These are phyloP conservation scores for Zea luxurians DNA, from an alignment of 176 grass and related monocot genomes.

Conservation along the genomic window DNA sequence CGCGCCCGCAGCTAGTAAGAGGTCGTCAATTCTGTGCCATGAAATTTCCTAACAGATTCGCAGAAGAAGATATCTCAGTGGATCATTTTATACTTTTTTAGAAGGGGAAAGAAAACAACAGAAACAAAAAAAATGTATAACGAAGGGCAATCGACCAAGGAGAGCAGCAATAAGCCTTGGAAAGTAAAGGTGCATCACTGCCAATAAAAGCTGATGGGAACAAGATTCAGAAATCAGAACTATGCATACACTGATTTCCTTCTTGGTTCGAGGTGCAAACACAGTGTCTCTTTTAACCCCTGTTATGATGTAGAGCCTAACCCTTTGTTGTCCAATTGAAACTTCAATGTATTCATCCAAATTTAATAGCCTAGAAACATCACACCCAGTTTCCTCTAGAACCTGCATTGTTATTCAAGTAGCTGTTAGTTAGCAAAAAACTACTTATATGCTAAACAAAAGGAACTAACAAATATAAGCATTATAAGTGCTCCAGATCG, in stretches of 20 bases:
- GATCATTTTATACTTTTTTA: conserved; percentile 19
- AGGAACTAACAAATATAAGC: conserved; percentile 7
- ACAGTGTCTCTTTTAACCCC: conserved; percentile 77
- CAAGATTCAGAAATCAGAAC: conserved; percentile 16
- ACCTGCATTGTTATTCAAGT: conserved; percentile 52
- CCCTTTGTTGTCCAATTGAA: conserved; percentile 79
- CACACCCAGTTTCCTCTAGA: conserved; percentile 94
- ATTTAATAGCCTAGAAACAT: conserved; percentile 77
- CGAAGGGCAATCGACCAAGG: background rate
- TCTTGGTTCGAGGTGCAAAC: conserved; percentile 94
- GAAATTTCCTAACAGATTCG: conserved; percentile 72
- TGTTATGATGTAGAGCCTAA: conserved; percentile 86
- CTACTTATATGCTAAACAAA: background rate
- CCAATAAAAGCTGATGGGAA: background rate
- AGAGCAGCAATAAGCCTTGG: background rate
- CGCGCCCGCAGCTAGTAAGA: conserved; percentile 79
- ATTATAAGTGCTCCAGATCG: background rate
- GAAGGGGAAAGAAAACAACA: background rate
- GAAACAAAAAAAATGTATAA: background rate
- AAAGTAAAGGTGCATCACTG: background rate
- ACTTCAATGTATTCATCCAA: conserved; percentile 81
- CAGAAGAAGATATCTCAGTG: conserved; percentile 27
- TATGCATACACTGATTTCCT: conserved; percentile 92
- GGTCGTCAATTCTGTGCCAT: conserved; percentile 90
- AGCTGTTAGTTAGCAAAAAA: conserved; percentile 9